Percentiles rank a stretch among this genome's conserved stretches.
Conservation (phyloP, 805 yeast species). For the Metschnikowia cubensis region DNA sequence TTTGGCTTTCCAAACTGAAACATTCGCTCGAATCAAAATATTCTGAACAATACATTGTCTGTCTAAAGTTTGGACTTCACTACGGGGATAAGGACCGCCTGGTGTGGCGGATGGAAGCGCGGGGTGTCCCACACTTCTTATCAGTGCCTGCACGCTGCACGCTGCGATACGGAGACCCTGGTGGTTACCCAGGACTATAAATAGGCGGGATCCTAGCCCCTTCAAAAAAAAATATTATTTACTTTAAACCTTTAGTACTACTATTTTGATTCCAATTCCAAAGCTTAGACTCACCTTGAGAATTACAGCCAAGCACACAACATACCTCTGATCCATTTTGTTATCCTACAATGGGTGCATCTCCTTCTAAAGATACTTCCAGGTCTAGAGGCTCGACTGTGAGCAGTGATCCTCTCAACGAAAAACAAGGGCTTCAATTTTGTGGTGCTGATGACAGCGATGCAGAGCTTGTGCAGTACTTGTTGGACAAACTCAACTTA, state of each 20-base stretch:
- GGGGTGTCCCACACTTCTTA: neutral
- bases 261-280: neutral
- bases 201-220: neutral
- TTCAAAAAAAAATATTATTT: no score
- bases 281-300: no score
- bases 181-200: constrained; percentile 3
- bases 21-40: no score
- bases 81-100: no score
- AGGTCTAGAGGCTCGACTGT: neutral
- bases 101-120: neutral
- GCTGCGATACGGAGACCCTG: neutral
- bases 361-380: neutral
- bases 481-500: neutral
- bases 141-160: constrained; percentile 1
- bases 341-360: neutral
- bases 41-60: no score
- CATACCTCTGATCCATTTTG: no score
- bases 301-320: neutral
- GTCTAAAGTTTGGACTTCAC: no score
- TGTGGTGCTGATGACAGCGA: neutral
- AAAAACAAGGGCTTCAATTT: neutral
- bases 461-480: neutral
- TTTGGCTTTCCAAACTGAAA: neutral
- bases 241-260: neutral
- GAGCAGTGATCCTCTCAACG: neutral